Evolutionary conservation across 2,329 filamentous ascomycete species (phyloP).

Genomic region (Xylariaceae sp.): DNA sequence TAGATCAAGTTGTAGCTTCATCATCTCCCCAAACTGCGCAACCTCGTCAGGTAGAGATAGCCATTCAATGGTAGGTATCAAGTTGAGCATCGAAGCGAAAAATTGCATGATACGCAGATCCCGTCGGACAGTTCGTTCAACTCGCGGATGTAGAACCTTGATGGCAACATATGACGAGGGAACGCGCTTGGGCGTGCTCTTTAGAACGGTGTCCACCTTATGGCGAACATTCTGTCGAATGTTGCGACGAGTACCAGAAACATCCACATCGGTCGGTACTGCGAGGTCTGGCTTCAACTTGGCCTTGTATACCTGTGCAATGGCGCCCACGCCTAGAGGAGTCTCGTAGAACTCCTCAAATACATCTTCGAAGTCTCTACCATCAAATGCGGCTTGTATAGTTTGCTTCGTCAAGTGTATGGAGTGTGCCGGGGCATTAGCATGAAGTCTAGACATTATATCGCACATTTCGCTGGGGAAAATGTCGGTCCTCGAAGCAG

Average conservation of each 20-base stretch:
- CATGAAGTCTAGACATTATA: slow-evolving; percentile 93
- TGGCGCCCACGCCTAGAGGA: slow-evolving; percentile 90
- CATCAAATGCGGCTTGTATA: slow-evolving; percentile 80
- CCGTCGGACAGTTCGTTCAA: slow-evolving; percentile 86
- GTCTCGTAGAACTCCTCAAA: slow-evolving; percentile 93
- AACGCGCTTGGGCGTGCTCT: slow-evolving; percentile 80
- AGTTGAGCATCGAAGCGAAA: slow-evolving; percentile 82
- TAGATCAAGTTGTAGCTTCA: slow-evolving; percentile 94
- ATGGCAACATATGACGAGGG: slow-evolving; percentile 93
- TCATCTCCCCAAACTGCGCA: slow-evolving; percentile 94
- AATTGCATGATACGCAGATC: slow-evolving; percentile 93
- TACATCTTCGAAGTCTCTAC: slow-evolving; percentile 81
- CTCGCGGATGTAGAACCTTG: slow-evolving; percentile 91
- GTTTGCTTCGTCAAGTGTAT: slow-evolving; percentile 77
- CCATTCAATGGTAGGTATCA: slow-evolving; percentile 95
- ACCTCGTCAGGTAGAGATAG: slow-evolving; percentile 95
- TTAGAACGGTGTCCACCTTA: slow-evolving; percentile 84
- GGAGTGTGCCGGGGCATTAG: slow-evolving; percentile 90
- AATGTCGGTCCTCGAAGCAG: slow-evolving; percentile 92
- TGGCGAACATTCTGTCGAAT: slow-evolving; percentile 72
- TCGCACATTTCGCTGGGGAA: slow-evolving; percentile 91
- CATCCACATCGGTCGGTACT: slow-evolving; percentile 61
- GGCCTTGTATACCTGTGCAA: slow-evolving; percentile 96
- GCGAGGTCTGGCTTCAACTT: slow-evolving; percentile 82
- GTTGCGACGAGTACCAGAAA: slow-evolving; percentile 54